A percentile compares a stretch with the other conserved stretches of the same genome.
These are phyloP conservation scores for Atkinsonella texensis DNA, from an alignment of 2,329 filamentous ascomycete genomes.

Conservation along the genomic window DNA sequence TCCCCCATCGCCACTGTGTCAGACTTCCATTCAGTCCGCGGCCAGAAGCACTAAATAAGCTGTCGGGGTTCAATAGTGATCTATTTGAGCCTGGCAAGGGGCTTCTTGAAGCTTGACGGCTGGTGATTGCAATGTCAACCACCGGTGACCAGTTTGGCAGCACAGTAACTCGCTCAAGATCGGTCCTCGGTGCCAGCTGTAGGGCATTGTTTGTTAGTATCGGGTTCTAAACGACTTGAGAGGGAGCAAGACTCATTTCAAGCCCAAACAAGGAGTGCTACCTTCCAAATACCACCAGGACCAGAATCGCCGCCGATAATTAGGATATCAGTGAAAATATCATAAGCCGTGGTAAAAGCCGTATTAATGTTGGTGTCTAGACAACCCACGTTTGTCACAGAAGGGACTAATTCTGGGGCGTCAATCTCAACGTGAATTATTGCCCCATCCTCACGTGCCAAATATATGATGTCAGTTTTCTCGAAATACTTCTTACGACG, in stretches of 20 bases:
- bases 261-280: conserved; percentile 18
- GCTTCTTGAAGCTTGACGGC: neutral
- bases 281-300: conserved; percentile 63
- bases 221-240: conserved; percentile 2
- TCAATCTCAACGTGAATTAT: conserved; percentile 62
- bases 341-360: conserved; percentile 68
- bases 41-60: conserved; percentile 55
- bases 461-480: conserved; percentile 66
- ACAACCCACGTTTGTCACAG: conserved; percentile 47
- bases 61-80: conserved; percentile 29
- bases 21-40: conserved; percentile 50
- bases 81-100: conserved; percentile 4
- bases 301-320: conserved; percentile 69
- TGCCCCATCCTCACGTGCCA: conserved; percentile 78
- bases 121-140: conserved; percentile 37
- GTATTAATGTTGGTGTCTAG: conserved; percentile 63
- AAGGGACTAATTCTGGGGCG: conserved; percentile 40
- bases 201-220: neutral
- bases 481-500: conserved; percentile 51
- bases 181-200: conserved; percentile 42
- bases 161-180: conserved; percentile 27
- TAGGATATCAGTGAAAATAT: conserved; percentile 61
- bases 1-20: conserved; percentile 56
- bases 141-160: conserved; percentile 54
- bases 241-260: neutral